Evolutionary conservation across 371 early-diverging fungal genomes (phyloP), one percentile per base, ranked within the genome.

Genomic region (Conidiobolus incongruus): DNA sequence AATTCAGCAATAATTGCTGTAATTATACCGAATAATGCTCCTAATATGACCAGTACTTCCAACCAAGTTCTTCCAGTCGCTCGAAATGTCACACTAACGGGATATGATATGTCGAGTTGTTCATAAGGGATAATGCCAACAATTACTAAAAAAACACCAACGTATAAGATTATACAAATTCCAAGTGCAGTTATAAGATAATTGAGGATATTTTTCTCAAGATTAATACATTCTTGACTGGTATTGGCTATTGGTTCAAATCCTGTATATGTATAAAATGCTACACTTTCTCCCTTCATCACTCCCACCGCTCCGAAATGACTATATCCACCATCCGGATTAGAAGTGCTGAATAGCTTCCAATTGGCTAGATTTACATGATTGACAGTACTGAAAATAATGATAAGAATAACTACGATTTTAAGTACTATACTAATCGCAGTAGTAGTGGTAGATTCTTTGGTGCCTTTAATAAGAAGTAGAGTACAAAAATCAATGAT

Each of bases 181-280:
- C 52, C 29, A 39, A 91, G 61, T 12, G 82, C 78, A 20, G 63
- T 69, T 46, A 85, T 62, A 45, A 91, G 84, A 29, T 84, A 90
- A 43, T 87, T 73, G 6, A 90, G 90, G 35, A 91, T 51, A 53
- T 89, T 84, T 8, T 74, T 61, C 28, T 72, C 68, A 20, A 90
- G 90, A 24, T 80, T 70, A 44, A 66, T 69, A 19, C 80, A 66
- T 60, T 91, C 92, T 56, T 82, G 77, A 2, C 90, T 77, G 1
- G 77, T 74, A 0, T 89, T 88, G 0, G 87, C 76, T 12, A 89
- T 79, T 7, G 82, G 70, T 54, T 91, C 91, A 56, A 86, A 87
- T 15, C 91, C 88, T 55, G 82, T 77, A 48, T 81, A 87, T 11
- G 84, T 73, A 48, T 87, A 91, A 55, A 88, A 86, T 7, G 87